Evolutionary conservation across 345 rosid species (phyloP).

Genomic region (Firmiana major): DNA sequence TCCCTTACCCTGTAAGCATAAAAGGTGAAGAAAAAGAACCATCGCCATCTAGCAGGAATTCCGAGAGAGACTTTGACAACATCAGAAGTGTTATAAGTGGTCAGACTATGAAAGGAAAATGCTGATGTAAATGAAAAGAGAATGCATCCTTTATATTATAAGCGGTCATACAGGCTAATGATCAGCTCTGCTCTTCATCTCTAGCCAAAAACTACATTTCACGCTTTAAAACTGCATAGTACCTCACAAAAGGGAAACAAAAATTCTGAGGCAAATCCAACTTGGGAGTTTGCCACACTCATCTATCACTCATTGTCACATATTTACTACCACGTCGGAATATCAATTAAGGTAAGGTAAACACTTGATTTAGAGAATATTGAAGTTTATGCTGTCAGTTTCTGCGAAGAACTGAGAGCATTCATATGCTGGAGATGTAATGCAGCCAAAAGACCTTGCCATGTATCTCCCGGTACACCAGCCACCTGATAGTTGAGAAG

Average conservation of each 20-base stretch:
- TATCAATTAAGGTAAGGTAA: not conserved
- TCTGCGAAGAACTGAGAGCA: constrained; percentile 42
- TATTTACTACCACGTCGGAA: constrained; percentile 25
- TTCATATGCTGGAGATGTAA: constrained; percentile 61
- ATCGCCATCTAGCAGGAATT: not conserved
- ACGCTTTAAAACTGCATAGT: constrained; percentile 20
- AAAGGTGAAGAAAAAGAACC: not conserved
- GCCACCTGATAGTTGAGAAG: constrained; percentile 69
- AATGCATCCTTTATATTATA: not conserved
- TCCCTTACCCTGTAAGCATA: no score
- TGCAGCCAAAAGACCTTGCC: constrained; percentile 84
- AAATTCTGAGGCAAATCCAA: constrained; percentile 14
- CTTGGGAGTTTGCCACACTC: not conserved
- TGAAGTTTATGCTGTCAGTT: constrained; percentile 44
- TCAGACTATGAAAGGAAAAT: not conserved
- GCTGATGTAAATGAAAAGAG: not conserved
- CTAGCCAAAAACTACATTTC: constrained; percentile 24
- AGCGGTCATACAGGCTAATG: constrained; percentile 14
- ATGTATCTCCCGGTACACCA: constrained; percentile 65
- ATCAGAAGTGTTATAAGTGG: not conserved
- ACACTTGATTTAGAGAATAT: not conserved
- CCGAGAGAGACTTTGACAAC: not conserved
- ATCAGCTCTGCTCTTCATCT: constrained; percentile 10
- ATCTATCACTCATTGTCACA: constrained; percentile 13
- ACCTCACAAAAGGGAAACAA: not conserved